Conservation (phyloP, 2,329 filamentous ascomycete genomes). For the Microcyclosporella mali region DNA sequence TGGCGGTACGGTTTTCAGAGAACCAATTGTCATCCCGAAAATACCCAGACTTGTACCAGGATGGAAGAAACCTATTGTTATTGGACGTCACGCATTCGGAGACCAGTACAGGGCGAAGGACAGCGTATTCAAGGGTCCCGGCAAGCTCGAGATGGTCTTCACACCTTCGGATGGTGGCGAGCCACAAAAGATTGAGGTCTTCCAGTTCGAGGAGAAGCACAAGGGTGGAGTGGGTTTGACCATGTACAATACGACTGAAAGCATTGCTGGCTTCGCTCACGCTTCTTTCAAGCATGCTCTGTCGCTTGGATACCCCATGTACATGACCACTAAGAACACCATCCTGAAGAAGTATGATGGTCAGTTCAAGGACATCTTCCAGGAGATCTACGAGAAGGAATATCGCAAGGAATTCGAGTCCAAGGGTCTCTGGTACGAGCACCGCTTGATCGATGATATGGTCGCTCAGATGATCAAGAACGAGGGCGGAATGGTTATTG, state of each 20-base stretch:
- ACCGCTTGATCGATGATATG: conserved; percentile 99
- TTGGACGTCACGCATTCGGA: conserved; percentile 95
- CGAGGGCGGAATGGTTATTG: conserved; percentile 91
- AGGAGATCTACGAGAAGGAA: conserved; percentile 82
- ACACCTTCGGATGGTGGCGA: conserved; percentile 75
- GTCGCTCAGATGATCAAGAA: conserved; percentile 99
- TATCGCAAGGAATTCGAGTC: conserved; percentile 88
- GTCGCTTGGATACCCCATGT: conserved; percentile 80
- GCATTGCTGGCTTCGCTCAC: conserved; percentile 90
- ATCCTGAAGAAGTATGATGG: conserved; percentile 99
- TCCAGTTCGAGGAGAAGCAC: conserved; percentile 69
- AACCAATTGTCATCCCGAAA: conserved; percentile 91
- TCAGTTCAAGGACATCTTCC: conserved; percentile 98
- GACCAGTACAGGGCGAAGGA: conserved; percentile 99
- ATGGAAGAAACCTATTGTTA: conserved; percentile 99
- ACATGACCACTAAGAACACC: conserved; percentile 99
- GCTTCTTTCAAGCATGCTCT: conserved; percentile 94
- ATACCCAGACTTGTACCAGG: conserved; percentile 90
- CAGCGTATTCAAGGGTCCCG: conserved; percentile 70
- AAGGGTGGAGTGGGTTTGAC: conserved; percentile 80
- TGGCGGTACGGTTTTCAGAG: conserved; percentile 96
- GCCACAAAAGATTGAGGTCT: conserved; percentile 83
- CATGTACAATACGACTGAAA: conserved; percentile 98
- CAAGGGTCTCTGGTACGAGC: conserved; percentile 97
- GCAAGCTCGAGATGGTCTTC: conserved; percentile 91